Evolutionary conservation across 306 rosid species (phyloP).

Genomic region (Glycyrrhiza uralensis): DNA sequence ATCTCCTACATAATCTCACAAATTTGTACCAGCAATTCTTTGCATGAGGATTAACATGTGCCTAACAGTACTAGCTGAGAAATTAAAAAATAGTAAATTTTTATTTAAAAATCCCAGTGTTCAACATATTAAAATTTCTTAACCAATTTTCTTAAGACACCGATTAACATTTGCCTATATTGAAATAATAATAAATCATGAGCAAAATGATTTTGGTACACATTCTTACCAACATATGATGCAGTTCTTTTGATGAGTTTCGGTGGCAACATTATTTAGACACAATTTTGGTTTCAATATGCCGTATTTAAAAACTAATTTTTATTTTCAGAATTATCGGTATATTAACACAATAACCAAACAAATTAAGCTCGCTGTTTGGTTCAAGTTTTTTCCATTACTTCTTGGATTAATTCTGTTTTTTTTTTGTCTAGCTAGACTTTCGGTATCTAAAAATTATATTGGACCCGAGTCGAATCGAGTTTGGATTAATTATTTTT

Average conservation of each 20-base stretch:
- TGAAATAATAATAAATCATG: not conserved
- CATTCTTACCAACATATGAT: not conserved
- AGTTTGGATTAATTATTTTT: no score
- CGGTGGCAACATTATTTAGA: not conserved
- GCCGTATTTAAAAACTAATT: not conserved
- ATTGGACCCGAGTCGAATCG: no score
- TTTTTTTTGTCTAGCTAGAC: not conserved
- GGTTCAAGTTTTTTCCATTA: not conserved
- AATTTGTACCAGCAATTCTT: not conserved
- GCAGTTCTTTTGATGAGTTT: not conserved
- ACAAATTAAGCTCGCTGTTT: not conserved
- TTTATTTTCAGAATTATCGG: not conserved
- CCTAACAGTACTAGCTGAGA: no score
- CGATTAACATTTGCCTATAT: no score
- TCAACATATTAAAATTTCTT: no score
- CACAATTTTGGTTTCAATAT: not conserved
- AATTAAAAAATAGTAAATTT: no score
- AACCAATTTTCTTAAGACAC: no score
- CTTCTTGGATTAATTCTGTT: not conserved
- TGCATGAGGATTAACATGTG: not conserved
- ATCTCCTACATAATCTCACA: not conserved
- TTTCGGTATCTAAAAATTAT: no score
- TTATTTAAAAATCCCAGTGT: no score
- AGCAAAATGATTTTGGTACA: slow-evolving; percentile 1
- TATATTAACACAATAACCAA: not conserved